A percentile compares a stretch with the other conserved stretches of the same genome.
These are phyloP conservation scores for Noccaea caerulescens DNA, from an alignment of 345 rosid species.

Conservation along the genomic window DNA sequence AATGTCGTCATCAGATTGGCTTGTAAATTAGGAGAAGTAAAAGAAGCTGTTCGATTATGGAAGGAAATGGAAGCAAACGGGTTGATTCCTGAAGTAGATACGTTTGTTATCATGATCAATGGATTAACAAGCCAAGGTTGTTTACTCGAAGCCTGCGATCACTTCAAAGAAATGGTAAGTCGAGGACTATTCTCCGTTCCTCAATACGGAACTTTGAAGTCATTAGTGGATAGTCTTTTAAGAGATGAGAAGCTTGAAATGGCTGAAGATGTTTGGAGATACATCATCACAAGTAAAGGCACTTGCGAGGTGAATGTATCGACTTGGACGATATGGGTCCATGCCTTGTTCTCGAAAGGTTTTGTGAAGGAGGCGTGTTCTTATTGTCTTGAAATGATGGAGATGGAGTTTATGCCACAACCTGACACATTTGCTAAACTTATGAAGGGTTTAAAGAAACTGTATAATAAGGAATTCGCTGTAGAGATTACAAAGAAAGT, in stretches of 20 bases:
- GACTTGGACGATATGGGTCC: slow-evolving; percentile 96
- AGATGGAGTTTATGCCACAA: slow-evolving; percentile 78
- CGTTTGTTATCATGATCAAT: slow-evolving; percentile 68
- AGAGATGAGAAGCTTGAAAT: slow-evolving; percentile 75
- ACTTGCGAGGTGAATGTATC: slow-evolving; percentile 64
- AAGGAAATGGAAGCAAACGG: slow-evolving; percentile 72
- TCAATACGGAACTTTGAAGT: slow-evolving; percentile 73
- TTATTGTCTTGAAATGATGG: slow-evolving; percentile 93
- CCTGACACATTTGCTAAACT: slow-evolving; percentile 90
- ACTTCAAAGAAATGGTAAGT: slow-evolving; percentile 82
- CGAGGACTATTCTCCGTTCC: slow-evolving; percentile 71
- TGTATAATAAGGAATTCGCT: slow-evolving; percentile 75
- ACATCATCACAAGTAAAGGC: slow-evolving; percentile 64
- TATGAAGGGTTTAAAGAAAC: slow-evolving; percentile 75
- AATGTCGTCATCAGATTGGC: slow-evolving; percentile 76
- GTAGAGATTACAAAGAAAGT: slow-evolving; percentile 92
- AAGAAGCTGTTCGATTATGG: slow-evolving; percentile 66
- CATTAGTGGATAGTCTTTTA: slow-evolving; percentile 61
- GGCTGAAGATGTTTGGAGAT: slow-evolving; percentile 85
- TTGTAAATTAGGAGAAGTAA: slow-evolving; percentile 73
- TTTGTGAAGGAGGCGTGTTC: slow-evolving; percentile 86
- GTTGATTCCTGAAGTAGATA: slow-evolving; percentile 74
- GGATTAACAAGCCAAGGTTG: slow-evolving; percentile 68
- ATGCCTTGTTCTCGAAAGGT: slow-evolving; percentile 77
- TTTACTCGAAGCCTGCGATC: slow-evolving; percentile 68